Conservation (phyloP, 768 basidiomycete species). For the Trametes elegans region DNA sequence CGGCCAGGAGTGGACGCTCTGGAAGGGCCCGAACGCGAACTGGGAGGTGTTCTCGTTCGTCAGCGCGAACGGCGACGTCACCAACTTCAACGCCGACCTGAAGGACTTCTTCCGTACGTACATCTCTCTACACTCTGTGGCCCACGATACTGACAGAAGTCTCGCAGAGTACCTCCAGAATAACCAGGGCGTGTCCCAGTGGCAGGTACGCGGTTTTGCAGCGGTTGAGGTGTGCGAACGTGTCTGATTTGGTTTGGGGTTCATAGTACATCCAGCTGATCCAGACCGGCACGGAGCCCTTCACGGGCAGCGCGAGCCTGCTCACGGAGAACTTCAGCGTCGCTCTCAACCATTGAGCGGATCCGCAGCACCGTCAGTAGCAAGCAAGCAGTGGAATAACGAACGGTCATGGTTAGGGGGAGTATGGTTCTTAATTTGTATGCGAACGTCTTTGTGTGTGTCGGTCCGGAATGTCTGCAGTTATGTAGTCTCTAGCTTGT, state of each 20-base stretch:
- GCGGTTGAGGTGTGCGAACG: neutral
- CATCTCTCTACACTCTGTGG: too few species aligned
- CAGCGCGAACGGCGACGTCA: slow-evolving; percentile 45
- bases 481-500: too few species aligned
- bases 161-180: slow-evolving; percentile 44
- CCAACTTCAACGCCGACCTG: slow-evolving; percentile 49
- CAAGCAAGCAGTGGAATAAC: too few species aligned
- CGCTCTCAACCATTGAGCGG: slow-evolving; percentile 28
- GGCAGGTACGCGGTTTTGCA: slow-evolving; percentile 35
- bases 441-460: too few species aligned
- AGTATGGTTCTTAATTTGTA: too few species aligned
- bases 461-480: too few species aligned
- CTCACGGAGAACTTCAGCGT: slow-evolving; percentile 43
- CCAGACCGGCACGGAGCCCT: slow-evolving; percentile 55
- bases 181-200: slow-evolving; percentile 45
- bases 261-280: slow-evolving; percentile 51
- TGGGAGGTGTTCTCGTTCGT: slow-evolving; percentile 61
- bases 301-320: slow-evolving; percentile 48
- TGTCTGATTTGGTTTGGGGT: neutral
- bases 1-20: slow-evolving; percentile 55
- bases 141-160: too few species aligned
- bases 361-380: too few species aligned
- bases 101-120: slow-evolving; percentile 56
- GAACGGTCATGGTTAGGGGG: too few species aligned
- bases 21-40: slow-evolving; percentile 51